A percentile compares a stretch with the other conserved stretches of the same genome.
Conservation (phyloP, 2,329 filamentous ascomycete genomes). For the Paracorniculantispora psalliotae region DNA sequence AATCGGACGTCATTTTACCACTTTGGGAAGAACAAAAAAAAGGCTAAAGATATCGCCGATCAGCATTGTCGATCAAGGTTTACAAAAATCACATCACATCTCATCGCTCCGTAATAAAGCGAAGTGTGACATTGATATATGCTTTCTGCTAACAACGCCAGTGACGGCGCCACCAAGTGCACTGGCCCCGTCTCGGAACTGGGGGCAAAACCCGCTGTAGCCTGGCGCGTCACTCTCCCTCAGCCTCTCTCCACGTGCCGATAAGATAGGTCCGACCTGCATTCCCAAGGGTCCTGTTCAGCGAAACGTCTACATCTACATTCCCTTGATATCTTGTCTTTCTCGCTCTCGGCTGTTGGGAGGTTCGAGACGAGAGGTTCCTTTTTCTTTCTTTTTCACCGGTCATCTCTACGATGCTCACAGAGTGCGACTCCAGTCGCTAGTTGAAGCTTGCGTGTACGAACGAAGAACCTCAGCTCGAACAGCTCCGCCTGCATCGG, state of each 20-base stretch:
- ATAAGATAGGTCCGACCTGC: slow-evolving; percentile 8
- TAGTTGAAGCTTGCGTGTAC: background rate
- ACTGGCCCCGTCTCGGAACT: background rate
- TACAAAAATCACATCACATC: background rate
- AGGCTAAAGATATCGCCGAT: background rate
- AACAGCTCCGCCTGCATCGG: background rate
- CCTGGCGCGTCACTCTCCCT: background rate
- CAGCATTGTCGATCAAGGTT: background rate
- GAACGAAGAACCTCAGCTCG: too few relatives aligned
- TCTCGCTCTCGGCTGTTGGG: background rate
- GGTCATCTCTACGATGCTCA: background rate
- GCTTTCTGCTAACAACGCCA: background rate
- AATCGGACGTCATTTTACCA: too few relatives aligned
- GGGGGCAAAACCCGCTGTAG: background rate
- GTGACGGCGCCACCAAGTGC: background rate
- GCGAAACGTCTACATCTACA: background rate
- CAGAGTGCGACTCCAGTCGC: background rate
- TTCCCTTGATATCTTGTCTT: background rate
- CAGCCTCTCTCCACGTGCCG: slow-evolving; percentile 10
- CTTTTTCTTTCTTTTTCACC: background rate
- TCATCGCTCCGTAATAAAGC: too few relatives aligned
- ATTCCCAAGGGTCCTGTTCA: background rate
- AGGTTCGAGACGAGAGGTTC: too few relatives aligned
- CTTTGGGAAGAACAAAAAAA: too few relatives aligned
- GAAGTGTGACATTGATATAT: background rate